Conservation (phyloP, 192 early-diverging fungal genomes). For the Kickxella alabastrina region DNA sequence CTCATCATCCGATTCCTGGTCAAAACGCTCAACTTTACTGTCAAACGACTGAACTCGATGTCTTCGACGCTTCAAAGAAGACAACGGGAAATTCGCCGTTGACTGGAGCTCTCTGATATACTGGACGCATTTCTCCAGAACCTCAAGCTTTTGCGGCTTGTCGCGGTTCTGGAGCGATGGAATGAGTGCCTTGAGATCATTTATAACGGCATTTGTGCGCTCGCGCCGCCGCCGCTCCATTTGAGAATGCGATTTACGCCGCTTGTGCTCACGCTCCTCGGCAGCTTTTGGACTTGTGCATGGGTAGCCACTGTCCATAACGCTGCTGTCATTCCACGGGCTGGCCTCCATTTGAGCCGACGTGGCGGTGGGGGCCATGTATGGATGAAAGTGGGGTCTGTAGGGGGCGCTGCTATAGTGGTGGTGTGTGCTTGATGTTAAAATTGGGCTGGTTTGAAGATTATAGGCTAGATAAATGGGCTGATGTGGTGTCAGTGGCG, state of each 20-base stretch:
- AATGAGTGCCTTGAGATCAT: constrained; percentile 69
- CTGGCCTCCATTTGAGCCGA: no score
- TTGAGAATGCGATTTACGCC: constrained; percentile 78
- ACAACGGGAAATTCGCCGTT: background rate
- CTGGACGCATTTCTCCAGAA: constrained; percentile 25
- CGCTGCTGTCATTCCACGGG: background rate
- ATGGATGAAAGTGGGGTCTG: background rate
- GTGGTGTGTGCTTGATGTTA: background rate
- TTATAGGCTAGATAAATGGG: background rate
- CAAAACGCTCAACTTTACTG: background rate
- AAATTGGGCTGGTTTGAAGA: background rate
- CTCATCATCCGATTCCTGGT: background rate
- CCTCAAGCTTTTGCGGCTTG: constrained; percentile 41
- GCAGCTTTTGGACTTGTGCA: no score
- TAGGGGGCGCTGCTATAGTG: background rate
- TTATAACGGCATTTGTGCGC: constrained; percentile 78
- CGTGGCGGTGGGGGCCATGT: constrained; percentile 4
- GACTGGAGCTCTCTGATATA: constrained; percentile 41
- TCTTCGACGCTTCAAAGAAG: constrained; percentile 5
- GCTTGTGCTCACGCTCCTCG: constrained; percentile 59
- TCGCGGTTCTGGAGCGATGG: constrained; percentile 45
- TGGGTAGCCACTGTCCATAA: background rate
- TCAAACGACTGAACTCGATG: background rate
- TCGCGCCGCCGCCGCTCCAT: constrained; percentile 83
- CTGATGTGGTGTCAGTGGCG: no score